A percentile compares a stretch with the other conserved stretches of the same genome.
Evolutionary conservation across 306 rosid genomes (phyloP).

Genomic region (Inga oerstediana): DNA sequence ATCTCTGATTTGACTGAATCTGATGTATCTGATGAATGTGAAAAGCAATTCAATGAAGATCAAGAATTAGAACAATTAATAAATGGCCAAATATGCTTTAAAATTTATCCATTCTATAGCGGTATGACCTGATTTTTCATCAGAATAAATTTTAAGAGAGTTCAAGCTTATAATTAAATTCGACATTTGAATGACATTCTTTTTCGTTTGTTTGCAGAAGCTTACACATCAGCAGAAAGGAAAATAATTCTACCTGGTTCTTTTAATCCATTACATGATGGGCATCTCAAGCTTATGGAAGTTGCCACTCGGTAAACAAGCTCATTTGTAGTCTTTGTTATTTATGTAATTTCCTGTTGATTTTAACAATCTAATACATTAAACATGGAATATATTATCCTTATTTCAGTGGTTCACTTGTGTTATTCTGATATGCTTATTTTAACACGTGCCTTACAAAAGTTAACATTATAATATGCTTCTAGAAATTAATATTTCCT

Average conservation of each 20-base stretch:
- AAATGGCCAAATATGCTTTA: slow-evolving; percentile 76
- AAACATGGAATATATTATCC: too few relatives aligned
- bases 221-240: slow-evolving; percentile 54
- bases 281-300: slow-evolving; percentile 84
- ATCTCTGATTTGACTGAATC: slow-evolving; percentile 62
- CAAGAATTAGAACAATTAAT: slow-evolving; percentile 83
- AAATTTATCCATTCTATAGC: slow-evolving; percentile 71
- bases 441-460: slow-evolving; percentile 17
- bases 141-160: slow-evolving; percentile 4
- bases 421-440: neutral
- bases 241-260: slow-evolving; percentile 85
- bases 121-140: slow-evolving; percentile 56
- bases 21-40: slow-evolving; percentile 63
- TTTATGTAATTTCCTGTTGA: slow-evolving; percentile 5
- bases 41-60: slow-evolving; percentile 63
- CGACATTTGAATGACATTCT: neutral
- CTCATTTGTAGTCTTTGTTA: neutral
- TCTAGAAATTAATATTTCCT: slow-evolving; percentile 5
- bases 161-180: neutral
- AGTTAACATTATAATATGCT: neutral
- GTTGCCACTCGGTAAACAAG: slow-evolving; percentile 77
- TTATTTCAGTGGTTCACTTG: too few relatives aligned
- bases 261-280: slow-evolving; percentile 90
- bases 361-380: slow-evolving; percentile 13
- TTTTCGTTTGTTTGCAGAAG: slow-evolving; percentile 47